Evolutionary conservation across 352 stramenopile species (phyloP).

Genomic region (Phytophthora litchii): DNA sequence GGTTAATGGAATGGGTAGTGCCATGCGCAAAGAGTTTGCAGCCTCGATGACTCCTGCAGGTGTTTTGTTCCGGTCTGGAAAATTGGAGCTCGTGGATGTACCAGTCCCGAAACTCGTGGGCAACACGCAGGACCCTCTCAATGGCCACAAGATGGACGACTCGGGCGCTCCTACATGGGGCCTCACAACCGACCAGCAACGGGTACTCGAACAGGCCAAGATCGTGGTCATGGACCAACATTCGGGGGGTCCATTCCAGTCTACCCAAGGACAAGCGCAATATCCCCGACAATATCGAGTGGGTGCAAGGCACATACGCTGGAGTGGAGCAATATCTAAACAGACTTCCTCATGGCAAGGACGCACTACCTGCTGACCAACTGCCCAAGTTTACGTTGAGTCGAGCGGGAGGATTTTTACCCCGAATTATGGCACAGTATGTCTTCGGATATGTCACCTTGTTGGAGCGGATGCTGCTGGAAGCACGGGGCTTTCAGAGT

Average conservation of each 20-base stretch:
- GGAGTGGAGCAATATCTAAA: constrained; percentile 66
- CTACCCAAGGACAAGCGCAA: constrained; percentile 36
- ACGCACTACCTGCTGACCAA: constrained; percentile 10
- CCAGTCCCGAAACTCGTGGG: constrained; percentile 35
- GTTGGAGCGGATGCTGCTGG: constrained; percentile 67
- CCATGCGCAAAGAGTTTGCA: constrained; percentile 38
- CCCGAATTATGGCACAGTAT: constrained; percentile 66
- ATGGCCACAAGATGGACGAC: constrained; percentile 34
- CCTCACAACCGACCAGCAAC: constrained; percentile 34
- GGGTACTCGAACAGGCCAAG: constrained; percentile 32
- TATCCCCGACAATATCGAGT: constrained; percentile 54
- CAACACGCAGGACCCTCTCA: constrained; percentile 43
- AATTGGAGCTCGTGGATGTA: constrained; percentile 39
- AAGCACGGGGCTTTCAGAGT: constrained; percentile 46
- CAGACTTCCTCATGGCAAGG: constrained; percentile 23
- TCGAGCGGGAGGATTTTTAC: constrained; percentile 61
- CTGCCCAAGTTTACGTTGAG: constrained; percentile 51
- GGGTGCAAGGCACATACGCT: constrained; percentile 75
- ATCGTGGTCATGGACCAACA: constrained; percentile 53
- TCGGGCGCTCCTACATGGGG: constrained; percentile 28
- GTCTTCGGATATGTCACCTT: constrained; percentile 63
- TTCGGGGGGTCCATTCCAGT: constrained; percentile 37
- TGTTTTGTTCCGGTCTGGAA: constrained; percentile 34
- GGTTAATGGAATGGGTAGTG: constrained; percentile 37
- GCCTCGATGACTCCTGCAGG: constrained; percentile 25